Evolutionary conservation across 2,329 filamentous ascomycete species (phyloP).

Genomic region (Metarhizium album): DNA sequence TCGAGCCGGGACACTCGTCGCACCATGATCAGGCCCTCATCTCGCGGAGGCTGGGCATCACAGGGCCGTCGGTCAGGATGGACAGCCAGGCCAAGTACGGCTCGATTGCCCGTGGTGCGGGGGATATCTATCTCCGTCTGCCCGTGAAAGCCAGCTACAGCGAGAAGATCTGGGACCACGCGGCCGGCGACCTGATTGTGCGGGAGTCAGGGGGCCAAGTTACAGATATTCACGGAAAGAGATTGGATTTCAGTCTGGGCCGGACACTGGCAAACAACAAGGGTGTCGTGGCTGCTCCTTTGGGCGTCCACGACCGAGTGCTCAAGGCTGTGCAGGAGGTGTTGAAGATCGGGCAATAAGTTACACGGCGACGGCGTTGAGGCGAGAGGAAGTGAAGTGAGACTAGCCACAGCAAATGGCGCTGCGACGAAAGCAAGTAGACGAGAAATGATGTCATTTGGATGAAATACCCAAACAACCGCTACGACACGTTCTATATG

Average conservation of each 20-base stretch:
- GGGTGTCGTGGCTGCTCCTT: slow-evolving; percentile 83
- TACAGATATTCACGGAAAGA: slow-evolving; percentile 76
- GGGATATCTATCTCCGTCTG: slow-evolving; percentile 86
- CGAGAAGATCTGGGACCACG: slow-evolving; percentile 99
- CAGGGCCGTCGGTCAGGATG: slow-evolving; percentile 81
- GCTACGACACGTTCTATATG: neutral
- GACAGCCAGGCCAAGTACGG: slow-evolving; percentile 98
- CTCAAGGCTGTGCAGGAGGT: slow-evolving; percentile 76
- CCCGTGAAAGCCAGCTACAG: slow-evolving; percentile 81
- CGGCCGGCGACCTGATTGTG: slow-evolving; percentile 87
- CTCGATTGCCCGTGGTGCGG: slow-evolving; percentile 84
- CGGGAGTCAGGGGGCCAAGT: slow-evolving; percentile 88
- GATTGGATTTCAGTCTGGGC: slow-evolving; percentile 76
- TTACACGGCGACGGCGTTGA: neutral
- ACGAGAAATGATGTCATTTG: too few relatives aligned
- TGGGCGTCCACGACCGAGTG: slow-evolving; percentile 62
- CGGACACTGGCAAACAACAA: slow-evolving; percentile 83
- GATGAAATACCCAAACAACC: too few relatives aligned
- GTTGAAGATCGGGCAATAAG: slow-evolving; percentile 30
- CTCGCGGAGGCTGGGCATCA: slow-evolving; percentile 76
- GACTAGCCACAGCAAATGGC: neutral
- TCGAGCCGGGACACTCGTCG: slow-evolving; percentile 84
- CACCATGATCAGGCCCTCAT: slow-evolving; percentile 79
- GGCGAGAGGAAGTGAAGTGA: too few relatives aligned
- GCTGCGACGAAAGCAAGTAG: too few relatives aligned